These are phyloP conservation scores for Phytopythium mirpurense DNA, from an alignment of 352 stramenopile species.

Conservation along the genomic window DNA sequence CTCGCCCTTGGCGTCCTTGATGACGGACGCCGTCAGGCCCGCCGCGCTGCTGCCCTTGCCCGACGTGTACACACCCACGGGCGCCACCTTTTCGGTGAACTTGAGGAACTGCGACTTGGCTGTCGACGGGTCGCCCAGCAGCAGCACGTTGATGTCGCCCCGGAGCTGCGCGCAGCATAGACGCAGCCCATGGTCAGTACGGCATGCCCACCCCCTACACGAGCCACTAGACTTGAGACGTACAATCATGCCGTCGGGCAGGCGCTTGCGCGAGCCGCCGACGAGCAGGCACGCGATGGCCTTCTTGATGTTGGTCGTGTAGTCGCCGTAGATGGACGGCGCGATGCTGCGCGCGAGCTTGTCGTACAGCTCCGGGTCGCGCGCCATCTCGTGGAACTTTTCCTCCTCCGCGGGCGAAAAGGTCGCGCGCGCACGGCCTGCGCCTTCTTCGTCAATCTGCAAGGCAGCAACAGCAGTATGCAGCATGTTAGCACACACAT, in stretches of 20 bases:
- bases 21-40: conserved; percentile 96
- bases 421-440: conserved; percentile 81
- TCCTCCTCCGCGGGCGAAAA: conserved; percentile 98
- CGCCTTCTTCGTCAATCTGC: conserved; percentile 88
- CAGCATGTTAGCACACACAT: too few species aligned
- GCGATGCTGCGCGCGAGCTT: conserved; percentile 89
- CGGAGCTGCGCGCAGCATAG: conserved; percentile 41
- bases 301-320: conserved; percentile 98
- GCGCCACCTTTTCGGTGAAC: conserved; percentile 95
- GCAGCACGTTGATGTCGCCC: conserved; percentile 98
- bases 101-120: conserved; percentile 99
- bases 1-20: conserved; percentile 93
- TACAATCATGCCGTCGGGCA: conserved; percentile 95
- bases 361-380: conserved; percentile 91
- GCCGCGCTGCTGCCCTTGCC: conserved; percentile 97
- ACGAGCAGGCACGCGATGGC: conserved; percentile 95
- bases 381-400: conserved; percentile 92
- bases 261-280: conserved; percentile 89
- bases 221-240: conserved; percentile 5
- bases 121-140: conserved; percentile 97
- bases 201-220: background rate
- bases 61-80: conserved; percentile 98
- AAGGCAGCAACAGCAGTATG: too few species aligned
- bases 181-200: background rate
- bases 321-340: conserved; percentile 94